phyloP scores from a whole-genome alignment of 495 filamentous ascomycete species.

The Penicillium desertorum region DNA sequence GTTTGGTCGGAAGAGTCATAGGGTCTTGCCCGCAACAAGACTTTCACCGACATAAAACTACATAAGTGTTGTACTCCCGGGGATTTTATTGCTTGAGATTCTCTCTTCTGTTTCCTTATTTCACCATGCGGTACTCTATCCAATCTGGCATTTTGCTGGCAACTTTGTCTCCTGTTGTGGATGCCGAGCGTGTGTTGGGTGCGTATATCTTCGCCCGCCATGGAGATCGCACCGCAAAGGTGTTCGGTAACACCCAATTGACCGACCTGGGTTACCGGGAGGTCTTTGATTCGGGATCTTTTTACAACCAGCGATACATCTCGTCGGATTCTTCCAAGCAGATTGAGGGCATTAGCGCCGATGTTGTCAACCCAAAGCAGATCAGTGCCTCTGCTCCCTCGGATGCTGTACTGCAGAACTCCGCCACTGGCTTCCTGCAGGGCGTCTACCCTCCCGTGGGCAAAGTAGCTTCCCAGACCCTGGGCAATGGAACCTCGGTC shows the following conservation, averaged over 20 bases:
- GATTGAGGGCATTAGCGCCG: constrained; percentile 57
- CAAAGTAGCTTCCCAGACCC: constrained; percentile 31
- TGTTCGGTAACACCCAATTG: constrained; percentile 51
- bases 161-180: constrained; percentile 37
- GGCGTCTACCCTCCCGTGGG: constrained; percentile 63
- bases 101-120: neutral
- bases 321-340: constrained; percentile 44
- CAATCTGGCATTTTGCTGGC: constrained; percentile 35
- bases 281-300: constrained; percentile 59
- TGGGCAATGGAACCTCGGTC: constrained; percentile 54
- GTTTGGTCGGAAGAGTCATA: neutral
- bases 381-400: constrained; percentile 56
- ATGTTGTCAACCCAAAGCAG: constrained; percentile 58
- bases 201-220: constrained; percentile 65
- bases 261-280: constrained; percentile 62
- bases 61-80: neutral
- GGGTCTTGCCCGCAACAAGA: neutral
- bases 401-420: constrained; percentile 63
- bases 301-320: constrained; percentile 64
- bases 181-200: constrained; percentile 60
- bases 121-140: constrained; percentile 35
- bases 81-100: neutral
- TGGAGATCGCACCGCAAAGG: constrained; percentile 62
- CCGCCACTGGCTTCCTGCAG: constrained; percentile 58
- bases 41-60: neutral